Conservation (phyloP, 2,329 filamentous ascomycete species). For the Emericellopsis cladophorae region DNA sequence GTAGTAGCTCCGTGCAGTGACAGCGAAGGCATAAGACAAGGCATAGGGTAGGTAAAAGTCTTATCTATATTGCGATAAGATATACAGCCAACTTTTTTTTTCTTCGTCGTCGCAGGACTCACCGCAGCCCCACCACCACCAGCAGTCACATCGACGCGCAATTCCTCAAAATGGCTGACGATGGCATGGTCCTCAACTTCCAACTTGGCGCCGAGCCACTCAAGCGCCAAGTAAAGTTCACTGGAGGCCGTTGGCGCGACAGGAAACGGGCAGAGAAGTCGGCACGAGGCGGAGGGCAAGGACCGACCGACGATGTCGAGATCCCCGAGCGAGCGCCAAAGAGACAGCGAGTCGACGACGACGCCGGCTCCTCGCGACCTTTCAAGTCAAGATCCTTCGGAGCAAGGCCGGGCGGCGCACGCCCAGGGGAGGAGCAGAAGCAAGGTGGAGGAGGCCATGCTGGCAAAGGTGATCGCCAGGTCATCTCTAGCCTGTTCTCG, state of each 20-base stretch:
- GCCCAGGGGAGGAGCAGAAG: not conserved
- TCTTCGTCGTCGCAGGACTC: not conserved
- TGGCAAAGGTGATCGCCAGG: slow-evolving; percentile 29
- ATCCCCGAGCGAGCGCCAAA: slow-evolving; percentile 25
- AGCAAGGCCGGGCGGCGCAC: not conserved
- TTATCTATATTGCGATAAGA: not conserved
- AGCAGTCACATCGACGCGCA: not conserved
- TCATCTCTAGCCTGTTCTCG: slow-evolving; percentile 86
- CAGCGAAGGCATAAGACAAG: no score
- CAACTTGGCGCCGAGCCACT: slow-evolving; percentile 58
- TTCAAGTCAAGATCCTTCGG: not conserved
- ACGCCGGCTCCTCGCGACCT: slow-evolving; percentile 2
- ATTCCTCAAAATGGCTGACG: slow-evolving; percentile 61
- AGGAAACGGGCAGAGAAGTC: slow-evolving; percentile 52
- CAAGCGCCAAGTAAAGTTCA: slow-evolving; percentile 52
- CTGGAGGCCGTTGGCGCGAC: slow-evolving; percentile 89
- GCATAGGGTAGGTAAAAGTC: not conserved
- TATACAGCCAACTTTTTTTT: not conserved
- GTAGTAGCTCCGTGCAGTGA: no score
- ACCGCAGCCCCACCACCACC: not conserved
- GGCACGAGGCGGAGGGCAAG: slow-evolving; percentile 5
- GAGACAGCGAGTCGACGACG: slow-evolving; percentile 25
- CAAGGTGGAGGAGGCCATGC: slow-evolving; percentile 7
- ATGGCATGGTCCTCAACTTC: slow-evolving; percentile 92
- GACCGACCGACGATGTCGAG: slow-evolving; percentile 10